Base-by-base conservation (phyloP, 805 yeast genomes). In the Ogataea populi-albae region DNA sequence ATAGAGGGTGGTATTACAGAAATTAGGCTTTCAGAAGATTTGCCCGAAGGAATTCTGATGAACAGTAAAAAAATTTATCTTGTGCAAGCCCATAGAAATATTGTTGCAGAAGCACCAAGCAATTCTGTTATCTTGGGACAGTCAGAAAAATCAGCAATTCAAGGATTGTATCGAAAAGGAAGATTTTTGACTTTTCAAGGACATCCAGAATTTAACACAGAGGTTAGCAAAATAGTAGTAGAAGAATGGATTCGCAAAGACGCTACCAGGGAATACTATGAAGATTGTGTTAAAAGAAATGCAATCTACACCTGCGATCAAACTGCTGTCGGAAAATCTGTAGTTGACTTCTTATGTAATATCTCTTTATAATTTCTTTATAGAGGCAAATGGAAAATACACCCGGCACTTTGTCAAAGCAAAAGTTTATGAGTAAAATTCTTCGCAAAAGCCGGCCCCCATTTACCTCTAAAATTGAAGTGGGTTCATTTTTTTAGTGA, bases 141-240 rank as follows among this genome's bases (percentile, higher is more conserved):
- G 6, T 32, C 44, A 6, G 24, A 10, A 1, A 32, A 32, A 17
- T 29, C 40, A 11, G 30, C 22, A 16, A 62, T 74, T 23, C 96
- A 88, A 60, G 94, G 95, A 0, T 61, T 85, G 19, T 73, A 72
- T 37, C 71, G 73, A 26, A 66, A 69, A 1, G 53, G 66, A 16
- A 66, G 69, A 28, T 35, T 83, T 6, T 59, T 88, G 16, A 75
- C 93, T 0, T 73, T 87, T 47, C 97, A 88, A 59, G 96, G 96
- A 1, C 97, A 88, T 52, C 96, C 96, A 0, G 96, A 88, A 55
- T 88, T 85, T 51, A 52, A 62, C 17, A 62, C 64, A 0, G 66
- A 58, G 3, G 53, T 54, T 15, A 54, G 59, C 3, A 26, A 41
- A 3, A 28, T 26, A 2, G 18, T 51, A 18, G 33, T 40, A 11